Conservation (phyloP, 2,329 filamentous ascomycete species). For the Beauveria sp. region DNA sequence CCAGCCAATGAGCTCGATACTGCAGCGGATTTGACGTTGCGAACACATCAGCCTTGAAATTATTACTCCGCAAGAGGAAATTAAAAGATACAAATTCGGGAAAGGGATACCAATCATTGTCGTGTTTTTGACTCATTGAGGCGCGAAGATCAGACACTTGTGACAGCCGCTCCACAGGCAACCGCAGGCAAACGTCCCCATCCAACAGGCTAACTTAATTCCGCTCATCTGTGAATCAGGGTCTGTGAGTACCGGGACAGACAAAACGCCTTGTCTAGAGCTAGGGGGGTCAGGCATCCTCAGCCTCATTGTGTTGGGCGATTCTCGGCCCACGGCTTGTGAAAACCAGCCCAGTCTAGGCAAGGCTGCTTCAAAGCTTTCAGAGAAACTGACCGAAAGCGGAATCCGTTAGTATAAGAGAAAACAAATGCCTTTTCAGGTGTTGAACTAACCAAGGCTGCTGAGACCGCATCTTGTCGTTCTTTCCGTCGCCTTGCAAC, state of each 20-base stretch:
- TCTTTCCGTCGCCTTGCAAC: not conserved
- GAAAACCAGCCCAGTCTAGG: slow-evolving; percentile 6
- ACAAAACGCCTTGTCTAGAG: not conserved
- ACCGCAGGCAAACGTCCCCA: not conserved
- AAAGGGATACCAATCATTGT: not conserved
- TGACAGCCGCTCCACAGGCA: not conserved
- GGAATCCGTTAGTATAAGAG: not conserved
- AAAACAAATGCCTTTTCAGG: not conserved
- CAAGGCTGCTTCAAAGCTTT: not conserved
- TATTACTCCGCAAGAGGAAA: not conserved
- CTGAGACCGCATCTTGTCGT: not conserved
- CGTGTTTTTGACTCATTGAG: not conserved
- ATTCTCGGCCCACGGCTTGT: slow-evolving; percentile 4
- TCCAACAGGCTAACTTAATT: not conserved
- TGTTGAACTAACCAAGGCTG: not conserved
- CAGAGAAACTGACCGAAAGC: not conserved
- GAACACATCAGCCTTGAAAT: no score
- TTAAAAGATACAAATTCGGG: not conserved
- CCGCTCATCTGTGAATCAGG: not conserved
- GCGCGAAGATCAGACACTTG: not conserved
- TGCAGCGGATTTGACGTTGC: not conserved
- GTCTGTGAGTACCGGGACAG: not conserved
- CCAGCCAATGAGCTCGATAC: not conserved
- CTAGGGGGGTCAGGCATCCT: not conserved
- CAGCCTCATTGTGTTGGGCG: not conserved